Base-by-base conservation (phyloP, 495 filamentous ascomycete genomes). In the Polyplosphaeria fusca region DNA sequence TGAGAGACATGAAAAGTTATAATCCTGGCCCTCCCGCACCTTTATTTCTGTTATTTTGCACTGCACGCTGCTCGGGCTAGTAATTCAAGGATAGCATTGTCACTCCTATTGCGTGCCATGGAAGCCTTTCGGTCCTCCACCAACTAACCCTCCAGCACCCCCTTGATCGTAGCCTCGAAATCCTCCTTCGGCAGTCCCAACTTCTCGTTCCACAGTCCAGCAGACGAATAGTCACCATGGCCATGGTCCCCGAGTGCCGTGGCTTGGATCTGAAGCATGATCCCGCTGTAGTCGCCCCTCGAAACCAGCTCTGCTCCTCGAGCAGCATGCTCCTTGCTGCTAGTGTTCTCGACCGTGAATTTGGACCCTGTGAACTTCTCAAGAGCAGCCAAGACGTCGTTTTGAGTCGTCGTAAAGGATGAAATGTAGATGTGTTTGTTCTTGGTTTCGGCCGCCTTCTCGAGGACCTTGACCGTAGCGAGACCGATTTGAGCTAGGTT, bases 371-470 rank as follows among this genome's bases (percentile, higher is more conserved):
- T 74, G 1, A 60, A 64, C 18, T 72, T 68, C 65, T 82, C 75
- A n/a, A 76, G 58, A 5, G 70, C 67, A 0, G 58, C 54, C 3
- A 82, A 58, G 9, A 82, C 64, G 27, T 82, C 70, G 2, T 65
- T 61, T 68, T 82, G 80, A 1, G 70, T 71, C 4, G 70, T 68
- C 22, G 59, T 70, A 42, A 79, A 72, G 16, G 71, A 74, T 13
- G 73, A 67, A 37, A 82, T 65, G 58, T 71, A 77, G 16, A 83
- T 49, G 63, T 76, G 74, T 51, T 67, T 60, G 63, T 83, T 80
- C n/a, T 56, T 66, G 4, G 77, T 80, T 44, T 67, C 61, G 2
- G 60, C 52, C 0, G 74, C 70, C n/a, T 68, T 63, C 38, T 67
- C 38, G 5, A 83, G 65, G 16, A 74, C 65, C 23, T 71, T 61